Conservation (phyloP, 2,329 filamentous ascomycete species). For the Claviceps lovelessii region DNA sequence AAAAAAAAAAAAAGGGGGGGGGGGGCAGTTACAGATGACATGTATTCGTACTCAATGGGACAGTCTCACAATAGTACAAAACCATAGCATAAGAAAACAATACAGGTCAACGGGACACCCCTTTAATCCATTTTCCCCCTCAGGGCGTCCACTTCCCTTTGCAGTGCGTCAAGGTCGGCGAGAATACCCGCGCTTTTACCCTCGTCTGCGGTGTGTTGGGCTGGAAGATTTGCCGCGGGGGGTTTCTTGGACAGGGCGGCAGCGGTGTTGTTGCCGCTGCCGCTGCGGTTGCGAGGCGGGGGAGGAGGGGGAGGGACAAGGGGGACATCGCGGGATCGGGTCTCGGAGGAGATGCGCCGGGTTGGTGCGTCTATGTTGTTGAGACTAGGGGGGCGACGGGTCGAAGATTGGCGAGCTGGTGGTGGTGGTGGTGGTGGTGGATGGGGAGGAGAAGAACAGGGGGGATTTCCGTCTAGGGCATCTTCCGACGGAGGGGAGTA, state of each 20-base stretch:
- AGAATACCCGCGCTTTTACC: conserved; percentile 44
- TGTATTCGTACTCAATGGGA: too few species aligned
- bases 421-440: conserved; percentile 10
- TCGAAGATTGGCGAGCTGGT: conserved; percentile 29
- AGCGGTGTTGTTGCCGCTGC: conserved; percentile 23
- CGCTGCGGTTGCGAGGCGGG: conserved; percentile 30
- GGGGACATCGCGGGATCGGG: conserved; percentile 14
- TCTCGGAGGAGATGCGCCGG: conserved; percentile 15
- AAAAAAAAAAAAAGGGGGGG: too few species aligned
- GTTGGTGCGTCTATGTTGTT: conserved; percentile 25
- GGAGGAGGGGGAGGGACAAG: conserved; percentile 30
- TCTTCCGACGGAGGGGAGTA: conserved; percentile 3
- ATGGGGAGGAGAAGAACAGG: conserved; percentile 10
- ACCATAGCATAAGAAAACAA: too few species aligned
- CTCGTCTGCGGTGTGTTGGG: conserved; percentile 3
- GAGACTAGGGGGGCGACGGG: conserved; percentile 30
- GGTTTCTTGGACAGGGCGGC: conserved; percentile 6
- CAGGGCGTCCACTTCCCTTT: conserved; percentile 61
- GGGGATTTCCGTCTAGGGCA: neutral
- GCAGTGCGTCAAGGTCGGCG: conserved; percentile 56
- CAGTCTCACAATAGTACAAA: too few species aligned
- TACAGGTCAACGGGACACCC: neutral
- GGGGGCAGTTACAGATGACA: neutral
- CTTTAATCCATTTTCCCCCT: conserved; percentile 18
- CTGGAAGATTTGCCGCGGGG: conserved; percentile 8